Conservation (phyloP, 345 rosid species). For the Melaleuca alternifolia region DNA sequence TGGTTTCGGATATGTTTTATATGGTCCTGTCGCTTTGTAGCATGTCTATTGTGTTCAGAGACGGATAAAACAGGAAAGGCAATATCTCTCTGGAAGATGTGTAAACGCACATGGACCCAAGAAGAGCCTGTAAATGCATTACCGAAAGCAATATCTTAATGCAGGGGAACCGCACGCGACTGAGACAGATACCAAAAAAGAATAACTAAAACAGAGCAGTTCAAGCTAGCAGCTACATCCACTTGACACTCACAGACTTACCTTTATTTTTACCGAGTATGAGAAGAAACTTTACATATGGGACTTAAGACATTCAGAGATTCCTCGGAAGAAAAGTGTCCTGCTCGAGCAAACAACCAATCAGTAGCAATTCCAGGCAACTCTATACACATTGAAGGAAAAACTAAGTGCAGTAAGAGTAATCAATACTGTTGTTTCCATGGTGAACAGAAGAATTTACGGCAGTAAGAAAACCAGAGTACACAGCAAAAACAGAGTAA, state of each 20-base stretch:
- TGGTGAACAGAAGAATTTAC: too few species aligned
- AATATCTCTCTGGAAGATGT: background rate
- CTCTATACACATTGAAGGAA: background rate
- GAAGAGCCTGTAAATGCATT: background rate
- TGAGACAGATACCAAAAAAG: background rate
- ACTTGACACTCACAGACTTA: background rate
- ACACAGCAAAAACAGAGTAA: too few species aligned
- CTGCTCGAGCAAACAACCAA: constrained; percentile 9
- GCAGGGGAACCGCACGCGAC: rapidly evolving
- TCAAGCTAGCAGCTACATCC: background rate
- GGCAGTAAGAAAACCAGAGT: too few species aligned
- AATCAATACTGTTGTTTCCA: too few species aligned
- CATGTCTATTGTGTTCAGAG: too few species aligned
- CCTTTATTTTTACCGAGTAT: background rate
- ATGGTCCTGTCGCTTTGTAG: too few species aligned
- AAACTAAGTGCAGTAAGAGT: background rate
- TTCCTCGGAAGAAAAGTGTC: background rate
- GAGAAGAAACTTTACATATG: background rate
- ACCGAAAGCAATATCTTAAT: too few species aligned
- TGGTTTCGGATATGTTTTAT: too few species aligned
- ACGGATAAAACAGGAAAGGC: too few species aligned
- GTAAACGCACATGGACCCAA: background rate
- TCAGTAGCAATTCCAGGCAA: background rate
- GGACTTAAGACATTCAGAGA: background rate
- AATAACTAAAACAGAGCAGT: background rate